Base-by-base conservation (phyloP, 2,329 filamentous ascomycete genomes). In the Pseudocercospora musae region DNA sequence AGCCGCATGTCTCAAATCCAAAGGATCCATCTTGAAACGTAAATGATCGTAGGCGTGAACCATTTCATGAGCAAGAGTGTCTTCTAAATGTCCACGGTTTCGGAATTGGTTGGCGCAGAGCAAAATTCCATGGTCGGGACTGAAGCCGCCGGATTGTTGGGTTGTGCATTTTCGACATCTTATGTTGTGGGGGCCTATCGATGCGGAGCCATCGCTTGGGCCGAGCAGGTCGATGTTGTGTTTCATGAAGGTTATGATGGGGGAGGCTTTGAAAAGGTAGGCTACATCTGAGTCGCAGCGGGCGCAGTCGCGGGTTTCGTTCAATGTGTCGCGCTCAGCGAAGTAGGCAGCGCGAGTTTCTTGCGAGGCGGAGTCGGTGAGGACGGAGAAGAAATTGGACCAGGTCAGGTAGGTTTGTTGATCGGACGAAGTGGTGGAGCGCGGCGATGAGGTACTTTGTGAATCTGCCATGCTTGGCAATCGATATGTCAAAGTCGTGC, bases 41-140 rank as follows among this genome's bases (percentile, higher is more conserved):
- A 98, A 74, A 75, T 96, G 90, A 75, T 99, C 95, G 82, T 92
- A 98, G 0, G 93, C 93, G 76, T 99, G 95, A 58, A 99, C 90
- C 92, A 99, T 96, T 80, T 99, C 95, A 77, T 99, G 95, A 27
- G 93, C 89, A 72, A 99, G 81, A 10, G 93, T 96, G 76, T 99
- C 95, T 79, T 99, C 95, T 69, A 96, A 77, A 74, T 96, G 92
- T 31, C 88, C 87, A 61, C 87, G 81, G 73, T 92, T 87, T 62
- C 89, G 82, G 74, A 98, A 86, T 78, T 95, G 89, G 78, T 99
- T 99, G 57, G 95, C 92, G 78, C 95, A 99, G 21, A 99, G 82
- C 73, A 96, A 75, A 66, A 99, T 97, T 40, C 95, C 95, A 74
- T 92, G 90, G 56, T 89, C 84, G 0, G 92, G 88, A 75, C 89